These are phyloP conservation scores for Silene uniflora DNA, from an alignment of 148 eudicot genomes.

Conservation along the genomic window DNA sequence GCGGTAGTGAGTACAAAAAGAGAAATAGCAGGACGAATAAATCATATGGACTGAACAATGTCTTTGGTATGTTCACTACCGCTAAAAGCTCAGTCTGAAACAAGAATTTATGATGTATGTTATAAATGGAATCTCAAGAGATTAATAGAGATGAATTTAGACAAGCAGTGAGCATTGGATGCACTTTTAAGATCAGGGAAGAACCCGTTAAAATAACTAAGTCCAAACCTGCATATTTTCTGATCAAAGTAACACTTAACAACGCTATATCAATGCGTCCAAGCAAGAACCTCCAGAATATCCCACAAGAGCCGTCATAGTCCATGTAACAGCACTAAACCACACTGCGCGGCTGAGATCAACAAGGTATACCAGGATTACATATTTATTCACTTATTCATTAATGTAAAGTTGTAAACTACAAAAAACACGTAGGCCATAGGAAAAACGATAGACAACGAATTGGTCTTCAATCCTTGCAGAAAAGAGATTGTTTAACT, in stretches of 20 bases:
- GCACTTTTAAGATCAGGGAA: neutral
- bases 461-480: conserved; percentile 66
- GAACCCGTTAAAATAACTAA: neutral
- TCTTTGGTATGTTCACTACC: neutral
- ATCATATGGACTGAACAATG: conserved; percentile 65
- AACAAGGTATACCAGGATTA: conserved; percentile 66
- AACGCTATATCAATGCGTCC: conserved; percentile 64
- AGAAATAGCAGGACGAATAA: conserved; percentile 73
- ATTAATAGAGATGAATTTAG: neutral
- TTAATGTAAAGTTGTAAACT: neutral
- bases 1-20: conserved; percentile 69
- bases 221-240: conserved; percentile 82
- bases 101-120: no score
- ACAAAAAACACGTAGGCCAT: neutral
- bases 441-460: neutral
- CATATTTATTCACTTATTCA: neutral
- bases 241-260: conserved; percentile 67
- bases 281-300: conserved; percentile 80
- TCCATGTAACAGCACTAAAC: conserved; percentile 96
- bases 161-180: neutral
- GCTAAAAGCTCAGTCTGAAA: no score
- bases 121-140: neutral
- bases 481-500: conserved; percentile 11
- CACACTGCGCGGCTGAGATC: conserved; percentile 92
- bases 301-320: conserved; percentile 81